Percentiles rank a stretch among this genome's conserved stretches.
Evolutionary conservation across 371 early-diverging fungal species (phyloP).

Genomic region (Mortierella sp.): DNA sequence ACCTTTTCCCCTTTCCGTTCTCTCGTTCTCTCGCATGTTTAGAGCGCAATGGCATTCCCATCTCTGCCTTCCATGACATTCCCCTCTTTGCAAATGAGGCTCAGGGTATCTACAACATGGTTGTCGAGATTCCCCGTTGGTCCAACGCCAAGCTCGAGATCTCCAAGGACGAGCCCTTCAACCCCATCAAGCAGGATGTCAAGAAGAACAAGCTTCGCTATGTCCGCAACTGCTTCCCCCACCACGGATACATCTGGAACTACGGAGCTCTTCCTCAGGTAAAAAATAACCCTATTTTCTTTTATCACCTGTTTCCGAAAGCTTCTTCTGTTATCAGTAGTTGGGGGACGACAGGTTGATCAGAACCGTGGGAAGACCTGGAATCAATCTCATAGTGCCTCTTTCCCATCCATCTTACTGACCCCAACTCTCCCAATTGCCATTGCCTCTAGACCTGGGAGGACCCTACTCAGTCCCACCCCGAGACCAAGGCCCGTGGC

Average conservation of each 20-base stretch:
- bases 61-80: constrained; percentile 99
- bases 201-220: constrained; percentile 99
- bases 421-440: too few species aligned
- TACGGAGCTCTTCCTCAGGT: constrained; percentile 98
- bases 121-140: constrained; percentile 99
- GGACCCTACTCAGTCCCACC: constrained; percentile 88
- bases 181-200: constrained; percentile 99
- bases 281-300: too few species aligned
- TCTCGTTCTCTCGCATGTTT: constrained; percentile 2
- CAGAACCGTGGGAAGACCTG: not conserved
- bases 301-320: too few species aligned
- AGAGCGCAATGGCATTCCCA: constrained; percentile 75
- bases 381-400: constrained; percentile 2
- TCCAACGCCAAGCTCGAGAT: constrained; percentile 99
- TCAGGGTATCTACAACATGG: constrained; percentile 93
- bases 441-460: constrained; percentile 92
- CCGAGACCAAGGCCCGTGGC: constrained; percentile 91
- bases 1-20: not conserved
- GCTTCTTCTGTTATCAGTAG: not conserved
- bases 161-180: constrained; percentile 91
- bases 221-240: constrained; percentile 99
- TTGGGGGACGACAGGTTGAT: not conserved
- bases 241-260: constrained; percentile 99
- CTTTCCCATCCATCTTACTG: not conserved
- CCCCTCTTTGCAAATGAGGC: constrained; percentile 91